Evolutionary conservation across 1,139 yeast genomes (phyloP), one percentile per base, ranked within the genome.

Genomic region (Arxiozyma telluris): DNA sequence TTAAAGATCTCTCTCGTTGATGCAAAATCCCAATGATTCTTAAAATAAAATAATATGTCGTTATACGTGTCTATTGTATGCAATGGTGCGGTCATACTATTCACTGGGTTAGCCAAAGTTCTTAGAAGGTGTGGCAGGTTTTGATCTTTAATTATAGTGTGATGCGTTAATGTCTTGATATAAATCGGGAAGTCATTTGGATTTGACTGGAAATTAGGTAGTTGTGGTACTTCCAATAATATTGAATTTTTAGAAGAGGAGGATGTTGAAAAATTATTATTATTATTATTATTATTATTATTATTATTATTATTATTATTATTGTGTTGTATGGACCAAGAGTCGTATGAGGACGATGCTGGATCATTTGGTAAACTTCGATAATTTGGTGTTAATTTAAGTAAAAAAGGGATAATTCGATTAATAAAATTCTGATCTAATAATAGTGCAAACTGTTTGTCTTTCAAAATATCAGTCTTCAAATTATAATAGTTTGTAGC

Each of bases 41-140:
- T 61, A 54, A 70, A 75, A 58, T 71, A 76, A 54, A 68, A 73
- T 2, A 80, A 72, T 47, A 76, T 69, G 55, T 73, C 73, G 58
- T 80, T 79, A 60, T 71, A 79, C 0, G 74, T 63, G 18, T 65
- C 65, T 0, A 73, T 61, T 1, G 76, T 73, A 30, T 72, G 64
- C 21, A 69, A 58, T 12, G 62, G 62, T 7, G 62, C 52, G 0
- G 79, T 74, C 22, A 61, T 65, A 1, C 66, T 56, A 56, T 76
- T 76, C 41, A 70, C 62, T 30, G 74, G 73, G 55, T 76, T 74
- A 58, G 76, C 64, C 45, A 77, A 55, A 49, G 74, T 74, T 50
- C 71, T 62, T 8, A 77, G 51, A 12, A 73, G 61, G 46, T 69
- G 67, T 3, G 73, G 70, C 58, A n/a, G 75, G 74, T 50, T 65